Evolutionary conservation across 331 rosid genomes (phyloP).

Genomic region (Saraca asoca): DNA sequence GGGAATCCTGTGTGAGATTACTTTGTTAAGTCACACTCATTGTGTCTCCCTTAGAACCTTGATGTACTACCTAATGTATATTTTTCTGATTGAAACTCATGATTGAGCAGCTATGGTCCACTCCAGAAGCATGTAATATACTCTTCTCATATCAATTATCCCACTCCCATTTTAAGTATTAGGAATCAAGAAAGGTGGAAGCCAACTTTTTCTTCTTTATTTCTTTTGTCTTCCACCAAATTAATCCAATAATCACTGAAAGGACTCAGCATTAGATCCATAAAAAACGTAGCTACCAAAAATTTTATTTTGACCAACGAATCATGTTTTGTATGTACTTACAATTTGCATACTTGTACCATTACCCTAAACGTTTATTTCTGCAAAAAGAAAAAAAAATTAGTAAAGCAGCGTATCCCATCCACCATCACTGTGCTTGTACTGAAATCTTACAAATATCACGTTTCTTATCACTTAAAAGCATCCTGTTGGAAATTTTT

Average conservation of each 20-base stretch:
- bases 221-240: slow-evolving; percentile 29
- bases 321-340: too few species aligned
- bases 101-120: slow-evolving; percentile 43
- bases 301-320: too few species aligned
- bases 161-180: slow-evolving; percentile 33
- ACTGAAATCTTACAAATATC: too few species aligned
- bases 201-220: slow-evolving; percentile 37
- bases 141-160: slow-evolving; percentile 32
- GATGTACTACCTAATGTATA: slow-evolving; percentile 28
- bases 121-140: slow-evolving; percentile 30
- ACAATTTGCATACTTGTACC: too few species aligned
- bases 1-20: slow-evolving; percentile 28
- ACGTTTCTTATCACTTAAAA: background rate
- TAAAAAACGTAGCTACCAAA: too few species aligned
- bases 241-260: slow-evolving; percentile 27
- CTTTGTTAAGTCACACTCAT: slow-evolving; percentile 39
- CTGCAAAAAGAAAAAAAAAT: too few species aligned
- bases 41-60: slow-evolving; percentile 28
- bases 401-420: too few species aligned
- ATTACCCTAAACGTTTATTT: too few species aligned
- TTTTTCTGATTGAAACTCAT: slow-evolving; percentile 28
- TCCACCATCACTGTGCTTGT: too few species aligned
- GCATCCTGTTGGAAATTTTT: slow-evolving; percentile 27
- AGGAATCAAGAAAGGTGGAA: slow-evolving; percentile 35
- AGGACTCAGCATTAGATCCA: slow-evolving; percentile 21